Percentiles rank a stretch among this genome's conserved stretches.
Conservation (phyloP, 768 basidiomycete species). For the Thelephora aurantiotincta region DNA sequence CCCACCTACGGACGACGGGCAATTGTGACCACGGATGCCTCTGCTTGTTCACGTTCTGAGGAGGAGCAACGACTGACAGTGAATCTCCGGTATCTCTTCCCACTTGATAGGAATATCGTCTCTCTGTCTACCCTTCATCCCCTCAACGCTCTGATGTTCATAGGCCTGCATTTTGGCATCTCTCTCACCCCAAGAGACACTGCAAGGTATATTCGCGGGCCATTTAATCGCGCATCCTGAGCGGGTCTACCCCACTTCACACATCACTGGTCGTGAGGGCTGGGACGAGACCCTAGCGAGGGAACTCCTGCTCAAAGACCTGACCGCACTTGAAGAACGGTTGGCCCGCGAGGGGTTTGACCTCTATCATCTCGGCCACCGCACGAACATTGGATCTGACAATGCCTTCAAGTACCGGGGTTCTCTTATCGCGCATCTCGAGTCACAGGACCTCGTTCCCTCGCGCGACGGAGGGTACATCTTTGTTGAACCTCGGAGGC, state of each 20-base stretch:
- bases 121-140: conserved; percentile 33
- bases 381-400: conserved; percentile 16
- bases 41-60: conserved; percentile 1
- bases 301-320: too few species aligned
- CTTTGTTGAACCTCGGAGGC: conserved; percentile 38
- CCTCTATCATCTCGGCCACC: conserved; percentile 35
- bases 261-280: conserved; percentile 15
- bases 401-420: conserved; percentile 19
- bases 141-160: conserved; percentile 36
- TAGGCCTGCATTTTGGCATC: conserved; percentile 35
- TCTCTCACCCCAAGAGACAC: conserved; percentile 33
- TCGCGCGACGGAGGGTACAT: conserved; percentile 27
- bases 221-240: too few species aligned
- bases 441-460: conserved; percentile 19
- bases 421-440: conserved; percentile 15
- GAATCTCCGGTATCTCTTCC: conserved; percentile 41
- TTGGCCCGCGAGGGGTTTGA: conserved; percentile 28
- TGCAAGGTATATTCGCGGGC: conserved; percentile 36
- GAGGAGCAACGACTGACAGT: conserved; percentile 25
- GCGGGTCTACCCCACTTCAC: conserved; percentile 26
- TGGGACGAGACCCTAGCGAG: conserved; percentile 25
- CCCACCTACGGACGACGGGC: too few species aligned
- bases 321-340: conserved; percentile 26
- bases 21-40: background rate
- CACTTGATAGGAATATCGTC: conserved; percentile 38